Conservation (phyloP, 129 eudicot species). For the Cynara cardunculus region DNA sequence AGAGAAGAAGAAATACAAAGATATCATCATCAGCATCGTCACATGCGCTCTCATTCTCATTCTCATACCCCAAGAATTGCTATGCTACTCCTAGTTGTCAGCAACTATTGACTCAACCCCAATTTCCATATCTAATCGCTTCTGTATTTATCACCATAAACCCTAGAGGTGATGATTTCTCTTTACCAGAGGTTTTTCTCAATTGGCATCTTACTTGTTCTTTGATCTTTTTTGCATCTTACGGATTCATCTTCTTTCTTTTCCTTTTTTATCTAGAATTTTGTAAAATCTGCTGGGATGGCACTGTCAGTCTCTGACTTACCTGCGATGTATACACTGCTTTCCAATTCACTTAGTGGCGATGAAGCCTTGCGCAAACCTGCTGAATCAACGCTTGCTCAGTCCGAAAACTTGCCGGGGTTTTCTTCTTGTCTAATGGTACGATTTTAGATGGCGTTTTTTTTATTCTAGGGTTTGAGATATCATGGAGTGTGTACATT, state of each 20-base stretch:
- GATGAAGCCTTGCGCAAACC: slow-evolving; percentile 74
- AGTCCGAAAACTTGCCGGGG: slow-evolving; percentile 77
- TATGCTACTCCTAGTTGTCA: slow-evolving; percentile 17
- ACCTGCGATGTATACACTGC: slow-evolving; percentile 78
- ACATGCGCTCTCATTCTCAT: neutral
- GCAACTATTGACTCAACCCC: slow-evolving; percentile 19
- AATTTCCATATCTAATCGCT: slow-evolving; percentile 1
- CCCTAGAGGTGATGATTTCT: slow-evolving; percentile 26
- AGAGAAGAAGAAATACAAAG: slow-evolving; percentile 21
- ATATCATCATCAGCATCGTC: slow-evolving; percentile 21
- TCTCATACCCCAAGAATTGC: slow-evolving; percentile 13
- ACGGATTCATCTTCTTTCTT: slow-evolving; percentile 15
- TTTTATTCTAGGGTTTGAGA: slow-evolving; percentile 31
- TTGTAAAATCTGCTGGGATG: slow-evolving; percentile 39
- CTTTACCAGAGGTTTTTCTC: neutral
- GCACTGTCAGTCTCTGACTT: slow-evolving; percentile 81
- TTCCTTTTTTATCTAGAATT: neutral
- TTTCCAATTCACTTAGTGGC: slow-evolving; percentile 66
- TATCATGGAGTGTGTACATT: slow-evolving; percentile 3
- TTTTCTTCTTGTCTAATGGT: slow-evolving; percentile 95
- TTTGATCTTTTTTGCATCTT: slow-evolving; percentile 2
- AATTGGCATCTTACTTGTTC: neutral
- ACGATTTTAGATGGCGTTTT: neutral
- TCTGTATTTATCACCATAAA: slow-evolving; percentile 18
- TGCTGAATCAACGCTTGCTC: slow-evolving; percentile 75